Evolutionary conservation across 768 basidiomycete genomes (phyloP).

Genomic region (Tephrocybe sp.): DNA sequence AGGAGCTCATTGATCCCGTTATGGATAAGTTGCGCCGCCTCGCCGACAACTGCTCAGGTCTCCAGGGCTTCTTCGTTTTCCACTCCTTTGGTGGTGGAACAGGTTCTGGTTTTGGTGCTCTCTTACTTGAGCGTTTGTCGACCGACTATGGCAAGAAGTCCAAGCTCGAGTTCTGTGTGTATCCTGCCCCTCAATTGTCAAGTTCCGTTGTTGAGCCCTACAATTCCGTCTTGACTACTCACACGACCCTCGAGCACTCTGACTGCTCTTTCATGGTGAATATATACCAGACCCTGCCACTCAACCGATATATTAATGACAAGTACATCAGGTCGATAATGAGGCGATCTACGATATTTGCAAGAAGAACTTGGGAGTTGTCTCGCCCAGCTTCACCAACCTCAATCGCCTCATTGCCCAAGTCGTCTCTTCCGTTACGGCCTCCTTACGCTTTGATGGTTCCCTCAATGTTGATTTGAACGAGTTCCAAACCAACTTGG

Average conservation of each 20-base stretch:
- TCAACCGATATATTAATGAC: conserved; percentile 7
- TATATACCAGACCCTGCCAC: not conserved
- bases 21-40: conserved; percentile 97
- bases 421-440: conserved; percentile 97
- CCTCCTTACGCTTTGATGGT: conserved; percentile 95
- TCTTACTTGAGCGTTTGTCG: conserved; percentile 94
- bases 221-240: conserved; percentile 96
- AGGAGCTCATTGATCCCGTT: conserved; percentile 94
- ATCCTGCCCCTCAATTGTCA: conserved; percentile 91
- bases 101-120: conserved; percentile 97
- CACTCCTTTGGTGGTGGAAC: conserved; percentile 99
- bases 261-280: conserved; percentile 99
- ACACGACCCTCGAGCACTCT: conserved; percentile 99
- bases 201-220: conserved; percentile 99
- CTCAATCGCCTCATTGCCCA: conserved; percentile 96
- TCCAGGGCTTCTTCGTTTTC: conserved; percentile 99
- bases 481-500: conserved; percentile 98
- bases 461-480: conserved; percentile 96
- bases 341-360: conserved; percentile 99
- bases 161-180: conserved; percentile 97
- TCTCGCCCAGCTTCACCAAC: conserved; percentile 87
- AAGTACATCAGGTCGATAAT: conserved; percentile 76
- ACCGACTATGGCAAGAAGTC: conserved; percentile 99
- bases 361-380: conserved; percentile 88
- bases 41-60: conserved; percentile 95